A percentile compares a stretch with the other conserved stretches of the same genome.
These are phyloP conservation scores for Apocynum venetum DNA, from an alignment of 257 asterid genomes.

Conservation along the genomic window DNA sequence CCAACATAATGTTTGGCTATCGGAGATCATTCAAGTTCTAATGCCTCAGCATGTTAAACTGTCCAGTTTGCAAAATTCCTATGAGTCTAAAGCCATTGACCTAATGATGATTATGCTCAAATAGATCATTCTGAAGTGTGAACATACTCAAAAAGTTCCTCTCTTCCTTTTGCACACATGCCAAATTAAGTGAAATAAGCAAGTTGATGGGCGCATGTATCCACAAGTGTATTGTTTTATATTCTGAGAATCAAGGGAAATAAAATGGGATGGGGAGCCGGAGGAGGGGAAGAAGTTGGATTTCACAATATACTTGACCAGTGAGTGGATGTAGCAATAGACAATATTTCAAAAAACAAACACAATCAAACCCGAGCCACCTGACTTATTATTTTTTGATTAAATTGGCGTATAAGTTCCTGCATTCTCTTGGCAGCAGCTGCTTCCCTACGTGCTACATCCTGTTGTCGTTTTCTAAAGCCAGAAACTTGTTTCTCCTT, in stretches of 20 bases:
- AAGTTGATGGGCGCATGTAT: background rate
- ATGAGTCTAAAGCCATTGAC: background rate
- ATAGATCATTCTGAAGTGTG: no score
- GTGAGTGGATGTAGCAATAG: background rate
- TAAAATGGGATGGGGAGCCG: background rate
- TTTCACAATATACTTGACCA: background rate
- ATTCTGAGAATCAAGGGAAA: background rate
- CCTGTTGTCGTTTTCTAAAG: conserved; percentile 64
- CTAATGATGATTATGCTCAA: no score
- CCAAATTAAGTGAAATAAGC: background rate
- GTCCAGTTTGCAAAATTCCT: background rate
- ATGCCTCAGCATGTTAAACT: background rate
- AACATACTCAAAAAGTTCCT: background rate
- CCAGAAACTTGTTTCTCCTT: conserved; percentile 45
- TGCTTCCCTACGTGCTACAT: conserved; percentile 58
- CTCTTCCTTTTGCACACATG: background rate
- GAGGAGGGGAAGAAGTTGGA: background rate
- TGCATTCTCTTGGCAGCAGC: conserved; percentile 86
- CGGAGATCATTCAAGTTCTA: background rate
- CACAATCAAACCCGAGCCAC: conserved; percentile 27
- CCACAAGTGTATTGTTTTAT: background rate
- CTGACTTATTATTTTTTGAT: conserved; percentile 47
- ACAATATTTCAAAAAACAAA: conserved; percentile 1
- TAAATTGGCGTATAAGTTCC: conserved; percentile 73
- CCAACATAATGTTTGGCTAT: background rate